Evolutionary conservation across 2,329 filamentous ascomycete species (phyloP).

Genomic region (Calonectria ilicicola): DNA sequence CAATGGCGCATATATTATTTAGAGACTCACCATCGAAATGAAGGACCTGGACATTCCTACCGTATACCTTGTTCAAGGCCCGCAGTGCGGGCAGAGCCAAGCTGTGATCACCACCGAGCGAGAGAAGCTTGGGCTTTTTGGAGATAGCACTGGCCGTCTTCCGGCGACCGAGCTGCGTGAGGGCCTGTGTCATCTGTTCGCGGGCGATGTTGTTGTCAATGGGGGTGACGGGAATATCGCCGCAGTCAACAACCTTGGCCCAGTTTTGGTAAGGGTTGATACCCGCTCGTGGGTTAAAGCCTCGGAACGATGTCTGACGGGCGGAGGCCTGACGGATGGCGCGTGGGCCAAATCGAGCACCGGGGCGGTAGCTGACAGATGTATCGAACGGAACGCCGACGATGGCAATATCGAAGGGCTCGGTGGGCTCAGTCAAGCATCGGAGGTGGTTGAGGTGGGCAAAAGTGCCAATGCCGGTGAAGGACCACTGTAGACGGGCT

Average conservation of each 20-base stretch:
- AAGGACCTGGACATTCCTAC: constrained; percentile 73
- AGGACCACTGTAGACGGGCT: constrained; percentile 55
- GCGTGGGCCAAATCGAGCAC: constrained; percentile 84
- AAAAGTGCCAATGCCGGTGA: constrained; percentile 81
- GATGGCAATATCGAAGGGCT: constrained; percentile 77
- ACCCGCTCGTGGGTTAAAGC: constrained; percentile 82
- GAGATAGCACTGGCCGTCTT: constrained; percentile 50
- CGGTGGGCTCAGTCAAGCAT: constrained; percentile 74
- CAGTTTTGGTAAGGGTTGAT: constrained; percentile 89
- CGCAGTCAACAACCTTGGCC: constrained; percentile 88
- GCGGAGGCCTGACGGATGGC: constrained; percentile 87
- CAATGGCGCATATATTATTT: neutral
- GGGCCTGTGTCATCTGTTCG: constrained; percentile 86
- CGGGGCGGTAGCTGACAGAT: constrained; percentile 72
- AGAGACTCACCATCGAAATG: constrained; percentile 71
- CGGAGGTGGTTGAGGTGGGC: constrained; percentile 77
- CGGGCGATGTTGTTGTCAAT: constrained; percentile 88
- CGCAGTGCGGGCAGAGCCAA: constrained; percentile 77
- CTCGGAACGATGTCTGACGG: constrained; percentile 82
- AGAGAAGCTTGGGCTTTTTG: constrained; percentile 69
- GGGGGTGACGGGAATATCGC: constrained; percentile 88
- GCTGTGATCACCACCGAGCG: constrained; percentile 80
- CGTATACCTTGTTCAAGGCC: constrained; percentile 72
- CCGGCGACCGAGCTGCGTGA: constrained; percentile 71
- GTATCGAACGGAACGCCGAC: constrained; percentile 82